Evolutionary conservation across 2,329 filamentous ascomycete species (phyloP).

Genomic region (Aspergillus sp.): DNA sequence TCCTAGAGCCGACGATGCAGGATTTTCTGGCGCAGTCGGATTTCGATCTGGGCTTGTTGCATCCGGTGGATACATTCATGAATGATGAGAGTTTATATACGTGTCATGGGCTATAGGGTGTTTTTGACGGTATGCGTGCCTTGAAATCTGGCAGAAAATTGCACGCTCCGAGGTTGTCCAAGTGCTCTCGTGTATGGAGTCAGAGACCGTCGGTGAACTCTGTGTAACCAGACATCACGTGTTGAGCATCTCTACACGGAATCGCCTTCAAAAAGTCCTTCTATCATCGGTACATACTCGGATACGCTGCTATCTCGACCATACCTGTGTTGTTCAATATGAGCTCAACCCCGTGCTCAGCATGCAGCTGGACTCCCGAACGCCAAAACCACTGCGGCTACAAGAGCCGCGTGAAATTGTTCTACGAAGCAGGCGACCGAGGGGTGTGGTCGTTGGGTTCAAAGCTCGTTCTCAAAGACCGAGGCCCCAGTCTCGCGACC

Average conservation of each 20-base stretch:
- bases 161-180: too few relatives aligned
- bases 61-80: constrained; percentile 35
- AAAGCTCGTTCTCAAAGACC: constrained; percentile 28
- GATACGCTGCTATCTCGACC: too few relatives aligned
- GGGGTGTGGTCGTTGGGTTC: constrained; percentile 31
- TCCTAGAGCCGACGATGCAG: constrained; percentile 39
- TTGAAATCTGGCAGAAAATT: too few relatives aligned
- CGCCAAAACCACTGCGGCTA: constrained; percentile 5
- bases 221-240: too few relatives aligned
- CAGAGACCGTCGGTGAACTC: too few relatives aligned
- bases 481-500: constrained; percentile 8
- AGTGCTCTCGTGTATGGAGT: too few relatives aligned
- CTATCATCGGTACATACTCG: too few relatives aligned
- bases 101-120: constrained; percentile 21
- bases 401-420: constrained; percentile 8
- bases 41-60: constrained; percentile 33
- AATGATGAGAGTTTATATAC: constrained; percentile 34
- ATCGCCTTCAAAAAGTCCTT: too few relatives aligned
- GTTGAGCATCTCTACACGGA: too few relatives aligned
- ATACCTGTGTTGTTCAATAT: too few relatives aligned
- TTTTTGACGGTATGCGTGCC: not conserved
- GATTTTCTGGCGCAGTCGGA: constrained; percentile 39
- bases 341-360: not conserved
- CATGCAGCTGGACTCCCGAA: constrained; percentile 9
- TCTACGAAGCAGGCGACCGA: constrained; percentile 23